Conservation (phyloP, 2,329 filamentous ascomycete species). For the Blastomyces silverae region DNA sequence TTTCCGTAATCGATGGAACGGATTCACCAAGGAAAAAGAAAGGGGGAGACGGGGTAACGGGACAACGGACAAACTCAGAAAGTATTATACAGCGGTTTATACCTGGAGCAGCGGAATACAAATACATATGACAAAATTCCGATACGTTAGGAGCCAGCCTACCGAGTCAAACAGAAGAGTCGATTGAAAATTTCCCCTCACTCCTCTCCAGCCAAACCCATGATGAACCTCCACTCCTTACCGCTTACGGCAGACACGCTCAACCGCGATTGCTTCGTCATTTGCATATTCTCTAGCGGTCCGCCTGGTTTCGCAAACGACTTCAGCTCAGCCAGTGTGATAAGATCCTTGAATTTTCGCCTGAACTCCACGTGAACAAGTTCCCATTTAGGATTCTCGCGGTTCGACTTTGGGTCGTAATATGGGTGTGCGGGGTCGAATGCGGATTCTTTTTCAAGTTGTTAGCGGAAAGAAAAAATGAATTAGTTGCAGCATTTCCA, state of each 20-base stretch:
- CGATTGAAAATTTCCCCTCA: conserved; percentile 15
- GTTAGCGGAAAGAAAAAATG: background rate
- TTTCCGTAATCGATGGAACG: too few relatives aligned
- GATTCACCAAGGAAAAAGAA: too few relatives aligned
- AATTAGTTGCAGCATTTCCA: background rate
- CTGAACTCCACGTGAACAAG: conserved; percentile 84
- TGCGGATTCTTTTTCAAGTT: conserved; percentile 53
- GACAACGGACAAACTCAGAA: too few relatives aligned
- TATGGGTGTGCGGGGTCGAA: conserved; percentile 69
- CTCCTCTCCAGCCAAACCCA: conserved; percentile 36
- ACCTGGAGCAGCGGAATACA: too few relatives aligned
- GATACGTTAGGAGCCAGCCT: background rate
- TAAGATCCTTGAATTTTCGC: conserved; percentile 66
- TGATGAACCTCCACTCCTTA: conserved; percentile 46
- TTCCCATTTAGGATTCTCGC: conserved; percentile 70
- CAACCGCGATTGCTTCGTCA: conserved; percentile 72
- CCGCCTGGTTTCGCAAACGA: conserved; percentile 51
- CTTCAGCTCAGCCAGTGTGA: conserved; percentile 66
- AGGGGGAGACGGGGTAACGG: too few relatives aligned
- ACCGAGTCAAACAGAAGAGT: background rate
- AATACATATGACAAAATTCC: background rate
- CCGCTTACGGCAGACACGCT: conserved; percentile 58
- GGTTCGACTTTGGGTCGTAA: conserved; percentile 70
- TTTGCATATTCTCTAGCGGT: conserved; percentile 67
- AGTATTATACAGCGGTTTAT: too few relatives aligned